Conservation (phyloP, 2,329 filamentous ascomycete species). For the Passalora sequoiae region DNA sequence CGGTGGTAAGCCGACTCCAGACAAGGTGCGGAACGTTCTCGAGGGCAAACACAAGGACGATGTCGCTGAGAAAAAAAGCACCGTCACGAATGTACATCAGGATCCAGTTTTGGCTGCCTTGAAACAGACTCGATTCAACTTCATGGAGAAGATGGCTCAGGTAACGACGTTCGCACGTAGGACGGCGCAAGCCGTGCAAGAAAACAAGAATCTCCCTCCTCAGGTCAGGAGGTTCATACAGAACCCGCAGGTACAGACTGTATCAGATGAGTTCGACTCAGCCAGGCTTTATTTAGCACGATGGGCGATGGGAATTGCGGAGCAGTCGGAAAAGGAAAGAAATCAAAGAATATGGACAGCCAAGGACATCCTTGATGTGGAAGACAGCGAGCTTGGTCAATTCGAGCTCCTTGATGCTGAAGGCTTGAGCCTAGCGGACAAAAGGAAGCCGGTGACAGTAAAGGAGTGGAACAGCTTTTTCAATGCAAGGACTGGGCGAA, state of each 20-base stretch:
- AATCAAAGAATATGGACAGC: constrained; percentile 89
- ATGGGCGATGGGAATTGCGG: constrained; percentile 98
- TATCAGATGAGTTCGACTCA: constrained; percentile 97
- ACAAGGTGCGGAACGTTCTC: constrained; percentile 42
- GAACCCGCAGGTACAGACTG: constrained; percentile 88
- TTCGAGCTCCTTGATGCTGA: constrained; percentile 89
- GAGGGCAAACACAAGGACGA: constrained; percentile 35
- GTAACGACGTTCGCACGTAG: constrained; percentile 92
- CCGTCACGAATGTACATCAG: constrained; percentile 64
- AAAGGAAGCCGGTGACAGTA: constrained; percentile 69
- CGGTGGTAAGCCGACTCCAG: constrained; percentile 47
- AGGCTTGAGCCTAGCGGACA: constrained; percentile 68
- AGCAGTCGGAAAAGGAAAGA: constrained; percentile 86
- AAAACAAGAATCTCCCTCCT: constrained; percentile 85
- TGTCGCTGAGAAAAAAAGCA: constrained; percentile 33
- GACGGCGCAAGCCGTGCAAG: constrained; percentile 84
- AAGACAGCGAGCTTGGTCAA: constrained; percentile 90
- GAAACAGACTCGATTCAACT: constrained; percentile 92
- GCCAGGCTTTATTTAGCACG: constrained; percentile 88
- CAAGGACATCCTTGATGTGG: constrained; percentile 84
- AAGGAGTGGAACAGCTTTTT: constrained; percentile 93
- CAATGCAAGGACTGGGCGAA: constrained; percentile 64
- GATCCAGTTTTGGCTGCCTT: constrained; percentile 89
- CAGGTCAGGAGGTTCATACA: constrained; percentile 78
- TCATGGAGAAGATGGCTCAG: constrained; percentile 93